phyloP scores from a whole-genome alignment of 345 rosid genomes.

The Carallia brachiata region DNA sequence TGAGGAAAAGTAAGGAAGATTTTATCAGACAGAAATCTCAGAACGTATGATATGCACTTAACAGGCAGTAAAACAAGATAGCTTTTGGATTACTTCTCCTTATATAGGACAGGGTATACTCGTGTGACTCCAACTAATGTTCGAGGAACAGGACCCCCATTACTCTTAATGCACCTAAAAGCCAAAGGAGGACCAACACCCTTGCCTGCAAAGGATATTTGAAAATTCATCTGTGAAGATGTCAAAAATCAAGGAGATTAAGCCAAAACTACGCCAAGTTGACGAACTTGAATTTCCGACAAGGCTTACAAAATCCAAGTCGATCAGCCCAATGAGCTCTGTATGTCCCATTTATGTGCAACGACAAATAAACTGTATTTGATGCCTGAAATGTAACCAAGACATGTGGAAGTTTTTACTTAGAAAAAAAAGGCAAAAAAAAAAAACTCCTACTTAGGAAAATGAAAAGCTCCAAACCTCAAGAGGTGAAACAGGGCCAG shows the following conservation, averaged over 20 bases:
- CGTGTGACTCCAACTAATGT: constrained; percentile 85
- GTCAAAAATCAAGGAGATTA: constrained; percentile 13
- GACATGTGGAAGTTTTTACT: constrained; percentile 10
- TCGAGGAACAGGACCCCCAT: constrained; percentile 79
- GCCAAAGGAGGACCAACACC: constrained; percentile 65
- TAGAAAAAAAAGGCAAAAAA: constrained; percentile 18
- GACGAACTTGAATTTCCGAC: constrained; percentile 16
- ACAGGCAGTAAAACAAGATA: constrained; percentile 11
- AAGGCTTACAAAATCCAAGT: constrained; percentile 81
- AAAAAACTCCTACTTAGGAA: constrained; percentile 20
- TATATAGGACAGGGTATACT: constrained; percentile 82
- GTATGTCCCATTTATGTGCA: constrained; percentile 88
- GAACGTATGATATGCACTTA: constrained; percentile 4
- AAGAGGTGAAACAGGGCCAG: constrained; percentile 81
- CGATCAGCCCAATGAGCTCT: constrained; percentile 96
- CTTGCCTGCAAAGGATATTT: constrained; percentile 56
- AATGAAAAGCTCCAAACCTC: constrained; percentile 49
- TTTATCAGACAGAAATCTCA: constrained; percentile 10
- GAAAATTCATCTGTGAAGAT: constrained; percentile 22
- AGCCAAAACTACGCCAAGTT: constrained; percentile 14
- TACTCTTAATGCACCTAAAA: constrained; percentile 81
- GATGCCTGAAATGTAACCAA: constrained; percentile 57
- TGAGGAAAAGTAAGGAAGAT: not conserved
- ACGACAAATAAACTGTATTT: constrained; percentile 46
- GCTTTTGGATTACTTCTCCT: constrained; percentile 62